Evolutionary conservation across 1,284 basidiomycete genomes (phyloP).

Genomic region (Malassezia pachydermatis): DNA sequence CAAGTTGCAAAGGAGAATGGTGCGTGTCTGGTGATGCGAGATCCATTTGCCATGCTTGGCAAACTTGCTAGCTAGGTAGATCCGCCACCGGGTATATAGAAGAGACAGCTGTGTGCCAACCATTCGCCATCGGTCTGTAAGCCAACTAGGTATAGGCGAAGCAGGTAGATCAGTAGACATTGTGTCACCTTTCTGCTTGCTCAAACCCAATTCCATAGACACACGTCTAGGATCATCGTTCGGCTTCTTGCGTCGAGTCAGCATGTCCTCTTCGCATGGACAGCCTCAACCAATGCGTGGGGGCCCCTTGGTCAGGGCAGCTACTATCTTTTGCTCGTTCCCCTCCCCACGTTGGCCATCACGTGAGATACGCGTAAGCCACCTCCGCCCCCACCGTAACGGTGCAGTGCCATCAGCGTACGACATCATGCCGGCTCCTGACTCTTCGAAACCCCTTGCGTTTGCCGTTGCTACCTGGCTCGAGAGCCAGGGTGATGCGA

Average conservation of each 20-base stretch:
- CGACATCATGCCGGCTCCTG: conserved; percentile 5
- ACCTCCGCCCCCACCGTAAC: too few relatives aligned
- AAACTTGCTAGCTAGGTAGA: conserved; percentile 3
- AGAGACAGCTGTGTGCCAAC: background rate
- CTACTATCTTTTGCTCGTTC: too few relatives aligned
- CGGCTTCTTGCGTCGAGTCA: background rate
- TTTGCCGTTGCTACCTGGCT: conserved; percentile 41
- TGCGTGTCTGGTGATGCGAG: conserved; percentile 67
- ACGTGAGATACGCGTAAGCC: too few relatives aligned
- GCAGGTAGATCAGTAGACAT: background rate
- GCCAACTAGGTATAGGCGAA: too few relatives aligned
- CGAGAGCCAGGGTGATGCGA: conserved; percentile 23
- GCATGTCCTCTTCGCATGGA: too few relatives aligned
- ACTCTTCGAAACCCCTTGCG: conserved; percentile 23
- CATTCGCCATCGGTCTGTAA: background rate
- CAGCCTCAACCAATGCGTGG: too few relatives aligned
- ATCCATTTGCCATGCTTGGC: conserved; percentile 34
- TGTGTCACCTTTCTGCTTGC: too few relatives aligned
- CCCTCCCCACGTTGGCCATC: too few relatives aligned
- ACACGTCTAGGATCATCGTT: background rate
- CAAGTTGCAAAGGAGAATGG: conserved; percentile 81
- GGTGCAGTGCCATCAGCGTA: too few relatives aligned
- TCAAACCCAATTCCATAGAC: background rate
- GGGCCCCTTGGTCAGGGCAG: too few relatives aligned
- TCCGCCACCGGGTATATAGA: background rate